Percentiles rank a stretch among this genome's conserved stretches.
Evolutionary conservation across 208 protist species (phyloP).

Genomic region (Kentomonas sorsogonicus): DNA sequence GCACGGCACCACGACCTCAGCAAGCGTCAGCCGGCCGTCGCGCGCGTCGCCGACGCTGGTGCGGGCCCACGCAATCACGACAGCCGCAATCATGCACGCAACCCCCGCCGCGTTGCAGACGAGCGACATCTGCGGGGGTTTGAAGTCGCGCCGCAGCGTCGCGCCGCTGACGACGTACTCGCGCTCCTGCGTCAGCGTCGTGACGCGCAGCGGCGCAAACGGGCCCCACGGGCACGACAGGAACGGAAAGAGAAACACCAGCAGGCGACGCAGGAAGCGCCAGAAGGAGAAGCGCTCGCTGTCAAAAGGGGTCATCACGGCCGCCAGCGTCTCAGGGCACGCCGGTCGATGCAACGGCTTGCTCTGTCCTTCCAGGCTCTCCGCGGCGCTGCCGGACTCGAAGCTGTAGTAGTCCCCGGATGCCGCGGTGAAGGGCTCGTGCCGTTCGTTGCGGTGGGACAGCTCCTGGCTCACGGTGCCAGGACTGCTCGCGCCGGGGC

Average conservation of each 20-base stretch:
- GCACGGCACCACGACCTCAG: constrained; percentile 62
- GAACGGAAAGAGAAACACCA: constrained; percentile 75
- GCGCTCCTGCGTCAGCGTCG: constrained; percentile 58
- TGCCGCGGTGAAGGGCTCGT: no score
- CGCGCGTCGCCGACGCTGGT: constrained; percentile 33
- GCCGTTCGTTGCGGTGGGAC: no score
- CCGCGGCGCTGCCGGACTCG: no score
- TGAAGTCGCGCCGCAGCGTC: constrained; percentile 52
- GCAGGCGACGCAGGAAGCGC: constrained; percentile 24
- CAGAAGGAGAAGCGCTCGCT: constrained; percentile 47
- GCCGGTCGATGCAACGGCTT: no score
- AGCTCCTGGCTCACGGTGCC: no score
- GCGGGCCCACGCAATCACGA: constrained; percentile 45
- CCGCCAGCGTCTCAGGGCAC: no score
- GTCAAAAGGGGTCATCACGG: constrained; percentile 35
- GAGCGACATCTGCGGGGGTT: constrained; percentile 42
- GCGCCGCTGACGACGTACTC: constrained; percentile 82
- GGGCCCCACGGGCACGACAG: constrained; percentile 49
- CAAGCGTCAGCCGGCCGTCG: constrained; percentile 37
- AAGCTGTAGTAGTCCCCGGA: no score
- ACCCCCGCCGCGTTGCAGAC: constrained; percentile 39
- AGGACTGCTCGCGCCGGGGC: no score
- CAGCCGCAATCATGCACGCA: constrained; percentile 36
- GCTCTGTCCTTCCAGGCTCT: no score
- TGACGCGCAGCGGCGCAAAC: constrained; percentile 47